These are phyloP conservation scores for Ilyonectria mors-panacis DNA, from an alignment of 2,329 filamentous ascomycete genomes.

Conservation along the genomic window DNA sequence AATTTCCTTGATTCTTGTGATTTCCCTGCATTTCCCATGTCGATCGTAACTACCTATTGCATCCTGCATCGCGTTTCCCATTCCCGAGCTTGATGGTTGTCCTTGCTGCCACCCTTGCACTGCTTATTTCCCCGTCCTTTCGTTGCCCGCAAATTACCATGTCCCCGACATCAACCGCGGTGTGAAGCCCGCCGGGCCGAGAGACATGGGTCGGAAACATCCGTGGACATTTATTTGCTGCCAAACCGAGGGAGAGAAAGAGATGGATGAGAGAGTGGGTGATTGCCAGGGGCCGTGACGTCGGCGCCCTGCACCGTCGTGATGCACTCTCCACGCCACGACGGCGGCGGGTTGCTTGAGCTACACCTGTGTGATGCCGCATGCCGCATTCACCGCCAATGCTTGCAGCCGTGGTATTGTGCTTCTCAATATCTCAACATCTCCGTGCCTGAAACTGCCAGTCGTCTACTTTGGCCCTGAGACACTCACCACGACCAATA, in stretches of 20 bases:
- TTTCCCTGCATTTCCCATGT: constrained; percentile 1
- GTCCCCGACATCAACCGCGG: constrained; percentile 13
- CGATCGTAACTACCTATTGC: neutral
- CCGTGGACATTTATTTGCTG: neutral
- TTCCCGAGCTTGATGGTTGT: neutral
- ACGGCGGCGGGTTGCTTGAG: constrained; percentile 3
- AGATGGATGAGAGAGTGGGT: neutral
- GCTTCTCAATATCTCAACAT: neutral
- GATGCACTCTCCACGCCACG: constrained; percentile 19
- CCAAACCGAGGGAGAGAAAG: constrained; percentile 13
- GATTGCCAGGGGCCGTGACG: constrained; percentile 20
- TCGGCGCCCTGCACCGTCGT: constrained; percentile 20
- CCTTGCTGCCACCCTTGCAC: constrained; percentile 14
- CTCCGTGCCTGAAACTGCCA: constrained; percentile 7
- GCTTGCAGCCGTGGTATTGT: neutral
- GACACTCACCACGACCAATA: neutral
- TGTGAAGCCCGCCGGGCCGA: neutral
- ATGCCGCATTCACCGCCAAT: constrained; percentile 28
- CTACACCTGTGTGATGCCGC: constrained; percentile 8
- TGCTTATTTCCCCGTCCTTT: constrained; percentile 8
- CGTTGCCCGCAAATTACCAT: neutral
- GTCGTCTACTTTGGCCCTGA: neutral
- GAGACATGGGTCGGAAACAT: constrained; percentile 16
- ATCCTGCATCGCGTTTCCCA: neutral
- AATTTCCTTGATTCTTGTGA: constrained; percentile 12